Base-by-base conservation (phyloP, 2,329 filamentous ascomycete species). In the Penicillium occitanis region DNA sequence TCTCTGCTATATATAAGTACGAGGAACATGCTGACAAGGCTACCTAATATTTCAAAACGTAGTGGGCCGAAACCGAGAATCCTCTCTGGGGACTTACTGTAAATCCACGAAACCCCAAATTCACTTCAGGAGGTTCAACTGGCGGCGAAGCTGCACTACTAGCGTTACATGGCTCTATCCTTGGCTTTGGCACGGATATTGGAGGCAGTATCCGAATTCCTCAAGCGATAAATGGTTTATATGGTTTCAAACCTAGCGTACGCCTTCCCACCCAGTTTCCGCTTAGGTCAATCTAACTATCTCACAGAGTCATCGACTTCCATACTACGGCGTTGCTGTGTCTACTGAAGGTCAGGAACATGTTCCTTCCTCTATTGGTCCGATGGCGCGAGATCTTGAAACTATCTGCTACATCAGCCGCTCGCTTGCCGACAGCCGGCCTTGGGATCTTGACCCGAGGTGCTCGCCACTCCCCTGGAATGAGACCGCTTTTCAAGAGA, bases 181-280 rank as follows among this genome's bases (percentile, higher is more conserved):
- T 90, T 0, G 89, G 89, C 5, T 80, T 90, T 0, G 88, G 88
- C 1, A 87, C 87, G 0, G 88, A 90, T 67, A 88, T 90, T 64
- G 83, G 83, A 1, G 84, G 84, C 0, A 84, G 81, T 60, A 75
- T 84, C 44, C 73, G 84, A 14, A 85, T 85, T 4, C 84, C 84
- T 5, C 73, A 79, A 19, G 75, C 79, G 46, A 79, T 84, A 69
- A 80, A 80, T 66, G 84, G 83, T 0, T 69, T 84, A 0, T 85
- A 82, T 69, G 81, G 82, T 0, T 74, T 85, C 40, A 84, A 85
- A 63, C 83, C 81, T 25, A 82, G 77, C 37, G 79, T 80, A 66
- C 70, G 78, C 22, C 70, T 42, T 76, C 13, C 11, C 33, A 14
- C n/a, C n/a, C 8, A 19, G 5, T 17, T 19, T 59, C 7, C 0